Evolutionary conservation across 2,329 filamentous ascomycete species (phyloP).

Genomic region (Aureobasidium mangrovei): DNA sequence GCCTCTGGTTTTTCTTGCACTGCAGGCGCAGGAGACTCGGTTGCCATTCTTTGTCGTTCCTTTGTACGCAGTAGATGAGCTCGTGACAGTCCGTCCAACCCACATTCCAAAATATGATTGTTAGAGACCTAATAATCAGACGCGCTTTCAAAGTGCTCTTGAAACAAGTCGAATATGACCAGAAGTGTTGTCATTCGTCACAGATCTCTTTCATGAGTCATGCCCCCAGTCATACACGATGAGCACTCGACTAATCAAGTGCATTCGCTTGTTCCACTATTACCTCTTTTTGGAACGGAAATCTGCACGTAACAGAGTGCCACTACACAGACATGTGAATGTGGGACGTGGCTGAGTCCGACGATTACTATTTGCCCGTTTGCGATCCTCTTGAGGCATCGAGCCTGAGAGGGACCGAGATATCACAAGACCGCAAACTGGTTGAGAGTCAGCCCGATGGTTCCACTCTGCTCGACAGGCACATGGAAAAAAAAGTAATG

Average conservation of each 20-base stretch:
- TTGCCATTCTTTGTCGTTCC: not conserved
- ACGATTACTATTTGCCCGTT: not conserved
- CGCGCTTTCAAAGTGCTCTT: no score
- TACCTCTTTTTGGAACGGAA: not conserved
- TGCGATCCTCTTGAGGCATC: not conserved
- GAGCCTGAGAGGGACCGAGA: not conserved
- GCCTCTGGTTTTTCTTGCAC: slow-evolving; percentile 1
- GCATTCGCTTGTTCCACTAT: not conserved
- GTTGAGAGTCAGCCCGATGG: not conserved
- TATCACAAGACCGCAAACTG: not conserved
- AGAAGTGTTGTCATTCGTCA: not conserved
- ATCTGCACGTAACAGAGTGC: not conserved
- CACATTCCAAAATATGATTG: no score
- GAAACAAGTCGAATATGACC: not conserved
- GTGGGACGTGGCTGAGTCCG: slow-evolving; percentile 6
- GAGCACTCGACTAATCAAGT: not conserved
- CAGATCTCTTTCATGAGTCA: not conserved
- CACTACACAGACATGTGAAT: not conserved
- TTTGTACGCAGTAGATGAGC: not conserved
- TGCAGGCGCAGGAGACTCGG: slow-evolving; percentile 2
- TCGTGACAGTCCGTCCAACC: not conserved
- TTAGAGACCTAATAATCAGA: no score
- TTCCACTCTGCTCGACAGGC: not conserved
- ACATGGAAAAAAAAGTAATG: not conserved
- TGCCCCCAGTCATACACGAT: not conserved